Base-by-base conservation (phyloP, 495 filamentous ascomycete genomes). In the Trichoderma orchidacearum region DNA sequence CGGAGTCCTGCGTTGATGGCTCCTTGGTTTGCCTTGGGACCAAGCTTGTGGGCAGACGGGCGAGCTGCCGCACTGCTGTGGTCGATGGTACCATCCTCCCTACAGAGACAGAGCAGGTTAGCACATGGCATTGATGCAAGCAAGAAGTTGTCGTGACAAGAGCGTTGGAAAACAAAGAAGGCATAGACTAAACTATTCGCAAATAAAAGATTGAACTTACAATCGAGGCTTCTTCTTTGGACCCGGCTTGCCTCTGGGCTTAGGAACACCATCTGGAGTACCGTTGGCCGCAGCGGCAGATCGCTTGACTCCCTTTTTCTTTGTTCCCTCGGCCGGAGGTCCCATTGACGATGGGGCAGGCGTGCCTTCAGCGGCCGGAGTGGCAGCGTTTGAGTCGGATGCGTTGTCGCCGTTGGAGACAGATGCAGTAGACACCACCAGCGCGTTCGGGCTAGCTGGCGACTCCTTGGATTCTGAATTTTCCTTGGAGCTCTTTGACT, bases 1-100 rank as follows among this genome's bases (percentile, higher is more conserved):
- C 93, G 87, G 30, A 98, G 83, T 55, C 89, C 87, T 52, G 94
- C 93, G 65, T 98, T 98, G 75, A 98, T 98, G 56, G 92, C 92
- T 56, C 93, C 93, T 63, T 93, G 89, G 70, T 97, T 98, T 41
- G 93, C 92, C 72, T 97, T 98, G 53, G 93, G 93, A 11, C 92
- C 92, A 21, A 97, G 85, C 67, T 93, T 94, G 64, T 89, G 87
- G 38, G 78, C 67, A 13, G 66, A 63, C 17, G 68, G 60, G 32
- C 60, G 59, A 56, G 73, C 77, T 52, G 64, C 60, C 51, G 63
- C 61, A 32, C 64, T 62, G 58, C 27, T 63, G 21, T 62, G 58
- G 62, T 85, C 83, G 59, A 76, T 68, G 30, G 73, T 73, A 56
- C 81, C 80, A 56, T 85, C 83, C 7, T 86, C 84, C 61, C 80